Conservation (phyloP, 495 filamentous ascomycete genomes). For the Hypoxylon perforatum region DNA sequence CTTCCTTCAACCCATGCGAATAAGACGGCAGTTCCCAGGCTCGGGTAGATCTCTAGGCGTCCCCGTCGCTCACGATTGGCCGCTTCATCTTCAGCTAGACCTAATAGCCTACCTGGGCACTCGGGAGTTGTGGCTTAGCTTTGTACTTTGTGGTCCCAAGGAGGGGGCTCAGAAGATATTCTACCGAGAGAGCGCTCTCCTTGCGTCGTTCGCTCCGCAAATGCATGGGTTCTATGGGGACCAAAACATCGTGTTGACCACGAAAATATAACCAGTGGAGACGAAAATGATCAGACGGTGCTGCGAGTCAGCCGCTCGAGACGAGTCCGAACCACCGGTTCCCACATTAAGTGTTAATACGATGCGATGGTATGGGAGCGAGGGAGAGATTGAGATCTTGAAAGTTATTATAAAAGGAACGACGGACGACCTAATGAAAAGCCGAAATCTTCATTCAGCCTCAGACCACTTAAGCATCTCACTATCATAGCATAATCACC, state of each 20-base stretch:
- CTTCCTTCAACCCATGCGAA: too few relatives aligned
- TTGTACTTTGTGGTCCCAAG: too few relatives aligned
- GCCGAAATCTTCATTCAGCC: slow-evolving; percentile 8
- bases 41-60: slow-evolving; percentile 31
- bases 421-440: slow-evolving; percentile 1
- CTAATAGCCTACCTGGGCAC: slow-evolving; percentile 10
- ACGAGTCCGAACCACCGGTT: not conserved
- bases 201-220: slow-evolving; percentile 27
- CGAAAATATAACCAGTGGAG: too few relatives aligned
- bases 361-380: slow-evolving; percentile 2
- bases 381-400: too few relatives aligned
- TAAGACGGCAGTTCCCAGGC: slow-evolving; percentile 30
- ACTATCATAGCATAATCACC: slow-evolving; percentile 10
- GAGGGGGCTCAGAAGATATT: slow-evolving; percentile 5
- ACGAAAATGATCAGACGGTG: not conserved
- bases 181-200: slow-evolving; percentile 5
- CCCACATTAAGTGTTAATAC: not conserved
- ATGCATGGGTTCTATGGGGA: too few relatives aligned
- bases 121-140: slow-evolving; percentile 6
- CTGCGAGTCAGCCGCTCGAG: not conserved
- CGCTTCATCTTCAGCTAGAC: slow-evolving; percentile 32
- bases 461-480: slow-evolving; percentile 10
- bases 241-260: slow-evolving; percentile 33
- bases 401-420: slow-evolving; percentile 30
- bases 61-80: slow-evolving; percentile 22